Evolutionary conservation across 2,329 filamentous ascomycete genomes (phyloP).

Genomic region (Nothomitra cinnamomea): DNA sequence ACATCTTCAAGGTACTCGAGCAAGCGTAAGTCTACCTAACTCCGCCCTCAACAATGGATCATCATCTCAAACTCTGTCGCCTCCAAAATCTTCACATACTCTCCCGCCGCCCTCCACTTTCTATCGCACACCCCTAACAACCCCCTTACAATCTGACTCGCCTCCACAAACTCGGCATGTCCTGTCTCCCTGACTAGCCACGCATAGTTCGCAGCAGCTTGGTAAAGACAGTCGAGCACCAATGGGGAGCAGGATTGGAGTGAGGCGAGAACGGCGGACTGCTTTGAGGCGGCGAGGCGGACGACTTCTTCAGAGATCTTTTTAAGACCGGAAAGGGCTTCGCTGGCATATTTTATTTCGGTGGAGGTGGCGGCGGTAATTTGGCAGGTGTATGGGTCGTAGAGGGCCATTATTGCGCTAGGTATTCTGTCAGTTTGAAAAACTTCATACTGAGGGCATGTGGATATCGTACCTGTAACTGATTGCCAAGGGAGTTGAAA

Average conservation of each 20-base stretch:
- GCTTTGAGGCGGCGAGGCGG: conserved; percentile 9
- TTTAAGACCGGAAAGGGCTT: conserved; percentile 8
- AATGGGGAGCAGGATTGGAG: conserved; percentile 12
- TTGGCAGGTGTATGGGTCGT: conserved; percentile 20
- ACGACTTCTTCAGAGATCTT: conserved; percentile 10
- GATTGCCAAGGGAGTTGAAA: conserved; percentile 19
- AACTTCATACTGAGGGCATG: conserved; percentile 14
- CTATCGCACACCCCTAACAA: conserved; percentile 10
- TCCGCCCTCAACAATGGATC: neutral
- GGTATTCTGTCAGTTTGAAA: conserved; percentile 17
- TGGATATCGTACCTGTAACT: conserved; percentile 17
- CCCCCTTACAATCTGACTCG: conserved; percentile 9
- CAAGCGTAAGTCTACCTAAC: too few species aligned
- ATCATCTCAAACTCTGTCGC: neutral
- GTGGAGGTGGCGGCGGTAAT: conserved; percentile 13
- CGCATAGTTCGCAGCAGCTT: conserved; percentile 14
- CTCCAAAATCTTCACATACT: conserved; percentile 14
- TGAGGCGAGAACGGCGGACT: conserved; percentile 7
- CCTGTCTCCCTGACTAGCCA: conserved; percentile 19
- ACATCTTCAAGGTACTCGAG: too few species aligned
- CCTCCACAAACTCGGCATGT: conserved; percentile 10
- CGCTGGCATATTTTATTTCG: neutral
- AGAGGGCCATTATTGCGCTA: conserved; percentile 15
- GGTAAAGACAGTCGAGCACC: conserved; percentile 19
- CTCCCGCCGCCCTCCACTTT: conserved; percentile 13